Percentiles rank a stretch among this genome's conserved stretches.
Conservation (phyloP, 441 rosid genomes). For the Dalechampia spathulata region DNA sequence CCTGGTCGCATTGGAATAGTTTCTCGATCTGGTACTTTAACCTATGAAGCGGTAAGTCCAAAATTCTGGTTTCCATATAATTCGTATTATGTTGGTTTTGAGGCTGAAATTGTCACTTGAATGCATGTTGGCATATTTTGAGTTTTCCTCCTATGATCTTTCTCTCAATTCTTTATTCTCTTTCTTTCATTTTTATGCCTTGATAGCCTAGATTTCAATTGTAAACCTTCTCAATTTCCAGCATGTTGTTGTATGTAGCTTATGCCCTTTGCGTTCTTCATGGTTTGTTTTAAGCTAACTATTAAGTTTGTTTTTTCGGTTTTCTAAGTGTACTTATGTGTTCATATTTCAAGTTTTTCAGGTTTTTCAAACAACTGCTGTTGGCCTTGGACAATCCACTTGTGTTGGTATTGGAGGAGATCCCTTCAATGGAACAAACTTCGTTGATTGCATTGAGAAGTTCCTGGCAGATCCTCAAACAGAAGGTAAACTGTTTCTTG, state of each 20-base stretch:
- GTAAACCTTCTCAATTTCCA: too few relatives aligned
- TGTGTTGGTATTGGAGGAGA: constrained; percentile 96
- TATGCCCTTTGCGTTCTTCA: too few relatives aligned
- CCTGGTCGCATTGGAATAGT: constrained; percentile 90
- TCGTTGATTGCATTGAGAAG: constrained; percentile 68
- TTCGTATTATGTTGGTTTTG: not conserved
- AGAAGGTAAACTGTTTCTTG: constrained; percentile 42
- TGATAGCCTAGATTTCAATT: too few relatives aligned
- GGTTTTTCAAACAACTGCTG: constrained; percentile 93
- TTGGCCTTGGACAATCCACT: constrained; percentile 86
- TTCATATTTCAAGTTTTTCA: constrained; percentile 11
- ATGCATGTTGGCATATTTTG: too few relatives aligned
- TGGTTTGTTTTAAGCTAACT: too few relatives aligned
- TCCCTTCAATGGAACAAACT: constrained; percentile 92
- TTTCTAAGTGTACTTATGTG: not conserved
- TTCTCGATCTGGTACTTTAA: constrained; percentile 88
- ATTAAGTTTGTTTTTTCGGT: too few relatives aligned
- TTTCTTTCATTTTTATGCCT: not conserved
- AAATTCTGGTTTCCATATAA: not conserved
- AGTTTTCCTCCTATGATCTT: too few relatives aligned
- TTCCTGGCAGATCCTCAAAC: constrained; percentile 84
- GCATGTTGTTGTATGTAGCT: too few relatives aligned
- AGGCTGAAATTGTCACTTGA: too few relatives aligned
- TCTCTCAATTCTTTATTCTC: too few relatives aligned
- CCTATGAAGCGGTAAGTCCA: constrained; percentile 83